Evolutionary conservation across 2,329 filamentous ascomycete genomes (phyloP), one percentile per base, ranked within the genome.

Genomic region (Pseudogymnoascus destructans): DNA sequence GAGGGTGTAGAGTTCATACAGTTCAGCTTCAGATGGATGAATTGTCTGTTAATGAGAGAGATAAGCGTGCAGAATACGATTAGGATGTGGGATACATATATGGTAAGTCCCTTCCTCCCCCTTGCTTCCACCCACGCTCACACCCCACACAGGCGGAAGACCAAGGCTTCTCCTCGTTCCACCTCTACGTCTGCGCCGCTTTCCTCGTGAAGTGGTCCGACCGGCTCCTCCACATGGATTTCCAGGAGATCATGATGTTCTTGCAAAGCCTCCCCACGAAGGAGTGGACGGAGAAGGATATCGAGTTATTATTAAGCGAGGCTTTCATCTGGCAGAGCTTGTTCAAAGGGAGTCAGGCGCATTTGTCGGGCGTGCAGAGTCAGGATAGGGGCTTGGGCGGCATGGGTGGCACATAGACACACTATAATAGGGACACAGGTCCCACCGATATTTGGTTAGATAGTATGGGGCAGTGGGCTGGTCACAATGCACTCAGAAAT

Each of bases 21-120:
- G 69, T 98, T 98, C 73, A 96, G 90, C 72, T 98, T 98, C 70
- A 81, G 93, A 59, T 98, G 93, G 93, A 98, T 98, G 93, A 98
- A 98, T 68, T 98, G 93, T 71, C 80, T 98, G 57, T 77, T 98
- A 63, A 98, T 98, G 93, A 82, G 93, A 63, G 93, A 98, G 73
- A 87, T 98, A 63, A 95, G 87, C 69, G 92, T 98, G 59, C 88
- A 85, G 70, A 97, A 96, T 70, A 96, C 90, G 0, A 95, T 98
- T 63, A 80, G 93, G 65, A 98, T 98, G 93, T 98, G 93, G 93
- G 93, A 98, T 72, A 98, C 93, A 23, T 98, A 98, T 74, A 81
- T 98, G 75, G 92, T 96, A 76, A 70, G 83, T 73, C 57, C 5
- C 11, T 52, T 25, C 27, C 58, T 59, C 21, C n/a, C 27, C 27